Conservation (phyloP, 2,329 filamentous ascomycete species). For the Penicillium sp. region DNA sequence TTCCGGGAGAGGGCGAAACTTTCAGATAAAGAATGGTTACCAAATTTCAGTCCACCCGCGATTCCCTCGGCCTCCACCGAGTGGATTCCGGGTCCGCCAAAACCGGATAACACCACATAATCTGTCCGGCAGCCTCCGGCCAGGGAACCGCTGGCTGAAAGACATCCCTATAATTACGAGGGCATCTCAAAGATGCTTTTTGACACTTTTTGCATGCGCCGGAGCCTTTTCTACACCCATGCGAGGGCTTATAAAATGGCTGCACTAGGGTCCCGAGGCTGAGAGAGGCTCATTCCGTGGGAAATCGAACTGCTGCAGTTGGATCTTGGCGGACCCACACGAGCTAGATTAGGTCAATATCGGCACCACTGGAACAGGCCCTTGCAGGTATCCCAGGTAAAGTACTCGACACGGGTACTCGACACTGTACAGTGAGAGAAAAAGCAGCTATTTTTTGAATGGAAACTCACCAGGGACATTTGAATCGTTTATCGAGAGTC, state of each 20-base stretch:
- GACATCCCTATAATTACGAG: not conserved
- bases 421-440: not conserved
- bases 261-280: conserved; percentile 13
- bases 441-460: not conserved
- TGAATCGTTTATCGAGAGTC: not conserved
- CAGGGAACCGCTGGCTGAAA: conserved; percentile 8
- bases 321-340: conserved; percentile 26
- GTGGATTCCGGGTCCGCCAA: conserved; percentile 22
- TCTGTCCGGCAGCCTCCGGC: conserved; percentile 16
- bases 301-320: conserved; percentile 16
- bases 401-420: not conserved
- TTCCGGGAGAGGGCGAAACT: not conserved
- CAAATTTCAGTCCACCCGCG: conserved; percentile 7
- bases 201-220: not conserved
- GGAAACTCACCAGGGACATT: not conserved
- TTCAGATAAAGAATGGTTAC: conserved; percentile 7
- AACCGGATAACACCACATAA: conserved; percentile 15
- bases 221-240: not conserved
- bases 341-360: conserved; percentile 18
- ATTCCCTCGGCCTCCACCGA: conserved; percentile 21
- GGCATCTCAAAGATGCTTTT: not conserved
- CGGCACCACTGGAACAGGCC: conserved; percentile 4
- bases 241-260: not conserved
- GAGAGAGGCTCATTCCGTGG: conserved; percentile 9
- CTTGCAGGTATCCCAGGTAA: conserved; percentile 6